Evolutionary conservation across 2,329 filamentous ascomycete species (phyloP).

Genomic region (Fusarium pseudoanthophilum): DNA sequence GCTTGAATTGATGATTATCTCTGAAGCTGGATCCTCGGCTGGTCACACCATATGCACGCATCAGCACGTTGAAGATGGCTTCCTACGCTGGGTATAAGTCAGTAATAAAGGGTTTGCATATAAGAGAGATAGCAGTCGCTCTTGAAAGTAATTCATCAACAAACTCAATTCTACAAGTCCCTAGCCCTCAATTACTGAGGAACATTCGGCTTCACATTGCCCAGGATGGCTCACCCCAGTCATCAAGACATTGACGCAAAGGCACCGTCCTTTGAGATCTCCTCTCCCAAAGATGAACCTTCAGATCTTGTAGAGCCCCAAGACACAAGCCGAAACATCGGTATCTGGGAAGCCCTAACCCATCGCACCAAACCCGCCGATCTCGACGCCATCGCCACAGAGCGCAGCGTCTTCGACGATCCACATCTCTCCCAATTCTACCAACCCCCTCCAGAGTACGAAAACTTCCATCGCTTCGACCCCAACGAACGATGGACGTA

Average conservation of each 20-base stretch:
- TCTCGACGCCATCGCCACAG: not conserved
- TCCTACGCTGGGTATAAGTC: not conserved
- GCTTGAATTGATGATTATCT: conserved; percentile 1
- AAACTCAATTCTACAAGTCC: not conserved
- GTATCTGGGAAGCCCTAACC: not conserved
- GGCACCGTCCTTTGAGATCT: not conserved
- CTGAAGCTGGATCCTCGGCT: not conserved
- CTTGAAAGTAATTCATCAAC: accelerated
- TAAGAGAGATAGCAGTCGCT: not conserved
- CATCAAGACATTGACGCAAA: not conserved
- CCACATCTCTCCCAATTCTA: not conserved
- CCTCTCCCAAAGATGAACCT: not conserved
- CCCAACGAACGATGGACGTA: not conserved
- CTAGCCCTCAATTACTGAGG: accelerated
- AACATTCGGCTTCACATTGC: not conserved
- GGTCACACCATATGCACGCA: not conserved
- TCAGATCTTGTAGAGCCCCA: not conserved
- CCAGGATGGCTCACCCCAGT: not conserved
- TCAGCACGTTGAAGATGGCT: not conserved
- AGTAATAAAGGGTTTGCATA: not conserved
- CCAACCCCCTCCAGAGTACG: not conserved
- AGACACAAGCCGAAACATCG: not conserved
- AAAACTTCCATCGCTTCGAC: not conserved
- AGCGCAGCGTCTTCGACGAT: not conserved
- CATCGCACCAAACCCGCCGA: not conserved